phyloP scores from a whole-genome alignment of 192 early-diverging fungal species.

The Umbelopsis isabellina region DNA sequence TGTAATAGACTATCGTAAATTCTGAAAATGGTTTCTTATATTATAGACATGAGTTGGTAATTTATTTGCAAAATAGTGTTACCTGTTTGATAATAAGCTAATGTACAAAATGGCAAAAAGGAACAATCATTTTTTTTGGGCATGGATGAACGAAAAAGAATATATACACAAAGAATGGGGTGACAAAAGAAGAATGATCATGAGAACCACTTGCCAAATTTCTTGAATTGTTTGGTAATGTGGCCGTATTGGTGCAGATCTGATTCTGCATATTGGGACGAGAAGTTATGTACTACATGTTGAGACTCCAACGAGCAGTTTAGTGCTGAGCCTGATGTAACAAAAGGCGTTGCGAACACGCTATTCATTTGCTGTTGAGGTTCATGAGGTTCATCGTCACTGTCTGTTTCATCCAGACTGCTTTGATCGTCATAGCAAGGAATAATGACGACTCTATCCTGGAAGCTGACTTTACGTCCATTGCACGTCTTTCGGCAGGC shows the following conservation, averaged over 20 bases:
- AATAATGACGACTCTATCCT: slow-evolving; percentile 3
- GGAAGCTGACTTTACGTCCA: slow-evolving; percentile 14
- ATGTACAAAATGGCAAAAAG: too few species aligned
- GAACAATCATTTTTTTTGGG: neutral
- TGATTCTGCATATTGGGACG: neutral
- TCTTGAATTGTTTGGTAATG: slow-evolving; percentile 21
- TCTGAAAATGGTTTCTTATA: too few species aligned
- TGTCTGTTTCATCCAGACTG: slow-evolving; percentile 14
- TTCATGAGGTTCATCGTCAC: slow-evolving; percentile 9
- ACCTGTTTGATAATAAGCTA: too few species aligned
- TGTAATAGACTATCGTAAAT: too few species aligned
- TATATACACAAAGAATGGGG: neutral
- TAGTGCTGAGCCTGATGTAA: neutral
- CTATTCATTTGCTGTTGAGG: neutral
- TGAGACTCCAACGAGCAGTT: neutral
- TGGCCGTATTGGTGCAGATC: slow-evolving; percentile 21
- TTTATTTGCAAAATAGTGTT: too few species aligned
- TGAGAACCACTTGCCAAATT: slow-evolving; percentile 23
- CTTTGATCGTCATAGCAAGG: neutral
- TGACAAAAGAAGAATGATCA: slow-evolving; percentile 2
- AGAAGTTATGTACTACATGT: neutral
- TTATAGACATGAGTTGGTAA: too few species aligned
- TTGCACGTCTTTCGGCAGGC: neutral
- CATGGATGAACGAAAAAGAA: slow-evolving; percentile 1
- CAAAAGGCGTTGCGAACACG: neutral